Conservation (phyloP, 2,329 filamentous ascomycete genomes). For the Cytospora chrysosperma region DNA sequence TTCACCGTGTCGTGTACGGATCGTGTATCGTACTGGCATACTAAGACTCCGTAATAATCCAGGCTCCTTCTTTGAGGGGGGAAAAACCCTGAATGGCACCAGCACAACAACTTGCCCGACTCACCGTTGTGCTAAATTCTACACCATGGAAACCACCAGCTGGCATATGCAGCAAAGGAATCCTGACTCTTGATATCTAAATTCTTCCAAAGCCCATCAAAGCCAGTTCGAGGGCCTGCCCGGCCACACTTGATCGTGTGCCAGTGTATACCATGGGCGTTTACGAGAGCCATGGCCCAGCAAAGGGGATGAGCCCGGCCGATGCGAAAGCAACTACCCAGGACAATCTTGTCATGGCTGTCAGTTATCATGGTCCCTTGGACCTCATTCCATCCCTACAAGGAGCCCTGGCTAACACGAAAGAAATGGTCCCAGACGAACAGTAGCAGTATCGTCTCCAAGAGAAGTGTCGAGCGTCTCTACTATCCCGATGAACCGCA, state of each 20-base stretch:
- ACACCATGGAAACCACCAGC: background rate
- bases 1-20: too few species aligned
- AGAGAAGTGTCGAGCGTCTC: constrained; percentile 85
- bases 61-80: background rate
- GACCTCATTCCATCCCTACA: too few species aligned
- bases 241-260: background rate
- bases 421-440: constrained; percentile 62
- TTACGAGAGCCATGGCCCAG: background rate
- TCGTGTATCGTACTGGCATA: background rate
- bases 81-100: background rate
- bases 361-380: constrained; percentile 36
- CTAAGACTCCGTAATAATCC: background rate
- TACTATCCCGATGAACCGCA: constrained; percentile 77
- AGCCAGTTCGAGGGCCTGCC: background rate
- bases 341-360: constrained; percentile 58
- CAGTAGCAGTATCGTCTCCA: constrained; percentile 88
- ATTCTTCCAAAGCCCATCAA: too few species aligned
- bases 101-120: background rate
- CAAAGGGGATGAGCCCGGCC: background rate
- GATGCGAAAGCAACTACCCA: constrained; percentile 23
- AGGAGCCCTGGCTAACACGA: background rate
- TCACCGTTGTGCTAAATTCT: background rate
- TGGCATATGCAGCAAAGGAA: background rate
- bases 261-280: background rate
- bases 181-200: background rate